Percentiles rank a stretch among this genome's conserved stretches.
Evolutionary conservation across 352 stramenopile species (phyloP).

Genomic region (Saprolegnia diclina): DNA sequence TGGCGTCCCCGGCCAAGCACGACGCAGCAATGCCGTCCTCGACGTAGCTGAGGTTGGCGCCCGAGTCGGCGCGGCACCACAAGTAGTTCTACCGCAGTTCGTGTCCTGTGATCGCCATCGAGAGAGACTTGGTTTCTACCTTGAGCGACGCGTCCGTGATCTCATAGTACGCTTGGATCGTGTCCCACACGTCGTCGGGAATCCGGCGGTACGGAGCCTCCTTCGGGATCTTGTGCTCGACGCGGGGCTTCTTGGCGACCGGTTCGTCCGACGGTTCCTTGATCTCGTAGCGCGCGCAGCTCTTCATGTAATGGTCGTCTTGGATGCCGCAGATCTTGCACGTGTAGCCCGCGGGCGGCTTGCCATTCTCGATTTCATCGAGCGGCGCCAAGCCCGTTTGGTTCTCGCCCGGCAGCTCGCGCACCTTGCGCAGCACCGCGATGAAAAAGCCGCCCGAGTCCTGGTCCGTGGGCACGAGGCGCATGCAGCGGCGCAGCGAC

Average conservation of each 20-base stretch:
- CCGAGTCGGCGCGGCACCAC: slow-evolving; percentile 73
- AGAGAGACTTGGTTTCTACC: slow-evolving; percentile 30
- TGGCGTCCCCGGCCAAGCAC: slow-evolving; percentile 60
- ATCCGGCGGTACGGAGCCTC: slow-evolving; percentile 72
- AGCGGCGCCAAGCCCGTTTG: slow-evolving; percentile 47
- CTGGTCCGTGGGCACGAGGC: slow-evolving; percentile 96
- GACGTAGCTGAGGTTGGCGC: slow-evolving; percentile 74
- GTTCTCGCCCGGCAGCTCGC: slow-evolving; percentile 42
- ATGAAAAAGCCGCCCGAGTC: slow-evolving; percentile 99
- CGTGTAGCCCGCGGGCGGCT: slow-evolving; percentile 53
- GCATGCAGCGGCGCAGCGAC: slow-evolving; percentile 37
- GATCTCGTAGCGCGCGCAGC: slow-evolving; percentile 52
- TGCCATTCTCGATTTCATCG: slow-evolving; percentile 42
- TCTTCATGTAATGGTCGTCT: slow-evolving; percentile 71
- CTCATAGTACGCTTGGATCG: slow-evolving; percentile 59
- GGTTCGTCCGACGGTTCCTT: slow-evolving; percentile 46
- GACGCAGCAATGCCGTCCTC: slow-evolving; percentile 53
- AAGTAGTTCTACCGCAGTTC: slow-evolving; percentile 35
- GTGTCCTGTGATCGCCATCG: neutral
- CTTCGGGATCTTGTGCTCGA: slow-evolving; percentile 29
- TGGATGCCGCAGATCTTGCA: slow-evolving; percentile 64
- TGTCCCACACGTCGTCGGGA: slow-evolving; percentile 51
- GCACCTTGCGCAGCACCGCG: slow-evolving; percentile 88
- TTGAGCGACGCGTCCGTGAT: slow-evolving; percentile 46
- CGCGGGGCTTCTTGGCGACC: slow-evolving; percentile 32